Conservation (phyloP, 164 flowering plant genomes). For the Piper longum region DNA sequence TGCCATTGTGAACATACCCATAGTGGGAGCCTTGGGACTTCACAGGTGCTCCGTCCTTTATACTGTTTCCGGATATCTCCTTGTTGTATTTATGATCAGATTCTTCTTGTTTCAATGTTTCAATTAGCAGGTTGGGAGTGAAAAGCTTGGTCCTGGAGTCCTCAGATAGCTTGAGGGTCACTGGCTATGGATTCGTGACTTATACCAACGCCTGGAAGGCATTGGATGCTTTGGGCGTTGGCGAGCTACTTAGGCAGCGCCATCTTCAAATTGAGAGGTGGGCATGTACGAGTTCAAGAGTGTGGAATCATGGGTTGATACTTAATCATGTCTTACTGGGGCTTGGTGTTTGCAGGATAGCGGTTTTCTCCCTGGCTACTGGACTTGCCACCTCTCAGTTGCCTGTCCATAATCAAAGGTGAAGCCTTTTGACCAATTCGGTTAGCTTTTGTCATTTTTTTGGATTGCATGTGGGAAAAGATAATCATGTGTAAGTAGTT, state of each 20-base stretch:
- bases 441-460: not conserved
- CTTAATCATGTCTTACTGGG: not conserved
- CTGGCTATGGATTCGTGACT: slow-evolving; percentile 34
- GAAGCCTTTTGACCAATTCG: not conserved
- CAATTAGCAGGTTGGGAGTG: no score
- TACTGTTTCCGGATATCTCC: no score
- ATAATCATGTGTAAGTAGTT: no score
- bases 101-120: no score
- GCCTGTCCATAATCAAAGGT: slow-evolving; percentile 2
- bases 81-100: no score
- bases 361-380: slow-evolving; percentile 8
- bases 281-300: no score
- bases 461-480: not conserved
- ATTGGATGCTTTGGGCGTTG: slow-evolving; percentile 49
- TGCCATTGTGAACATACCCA: no score
- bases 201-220: slow-evolving; percentile 74
- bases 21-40: no score
- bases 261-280: slow-evolving; percentile 27
- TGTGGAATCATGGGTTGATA: no score
- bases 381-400: slow-evolving; percentile 9
- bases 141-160: no score
- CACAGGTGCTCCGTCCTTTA: no score
- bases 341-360: not conserved
- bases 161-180: not conserved
- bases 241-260: slow-evolving; percentile 26